A percentile compares a stretch with the other conserved stretches of the same genome.
Evolutionary conservation across 2,329 filamentous ascomycete species (phyloP).

Genomic region (Colletotrichum endophyticum): DNA sequence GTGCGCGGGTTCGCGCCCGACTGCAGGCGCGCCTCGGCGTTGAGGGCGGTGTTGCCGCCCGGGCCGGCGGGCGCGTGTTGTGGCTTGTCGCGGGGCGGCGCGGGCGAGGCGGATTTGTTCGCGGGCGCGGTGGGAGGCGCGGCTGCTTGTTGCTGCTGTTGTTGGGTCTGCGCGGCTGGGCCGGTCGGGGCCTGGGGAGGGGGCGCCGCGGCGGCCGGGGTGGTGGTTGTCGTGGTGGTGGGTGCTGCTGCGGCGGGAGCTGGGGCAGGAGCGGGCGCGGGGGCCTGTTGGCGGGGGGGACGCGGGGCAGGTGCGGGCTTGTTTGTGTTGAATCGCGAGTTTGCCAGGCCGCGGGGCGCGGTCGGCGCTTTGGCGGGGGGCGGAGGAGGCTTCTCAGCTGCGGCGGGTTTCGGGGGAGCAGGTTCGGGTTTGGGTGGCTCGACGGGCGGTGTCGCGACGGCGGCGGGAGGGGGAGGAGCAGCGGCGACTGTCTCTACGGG

Average conservation of each 20-base stretch:
- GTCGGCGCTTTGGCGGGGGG: not conserved
- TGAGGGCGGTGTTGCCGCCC: slow-evolving; percentile 34
- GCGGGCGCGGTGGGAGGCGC: not conserved
- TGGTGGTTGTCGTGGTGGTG: not conserved
- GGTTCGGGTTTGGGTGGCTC: not conserved
- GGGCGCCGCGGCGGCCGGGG: not conserved
- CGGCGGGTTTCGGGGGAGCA: not conserved
- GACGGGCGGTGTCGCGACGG: slow-evolving; percentile 1
- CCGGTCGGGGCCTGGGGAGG: slow-evolving; percentile 1
- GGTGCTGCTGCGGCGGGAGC: not conserved
- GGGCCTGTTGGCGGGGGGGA: not conserved
- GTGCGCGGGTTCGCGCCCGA: slow-evolving; percentile 64
- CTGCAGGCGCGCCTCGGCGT: slow-evolving; percentile 47
- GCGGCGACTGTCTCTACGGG: not conserved
- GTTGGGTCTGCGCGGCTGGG: not conserved
- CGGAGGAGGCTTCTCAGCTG: not conserved
- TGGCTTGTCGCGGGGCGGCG: slow-evolving; percentile 27
- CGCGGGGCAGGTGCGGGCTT: slow-evolving; percentile 18
- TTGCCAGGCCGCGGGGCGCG: slow-evolving; percentile 5
- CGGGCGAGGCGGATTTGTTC: not conserved
- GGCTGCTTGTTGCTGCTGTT: not conserved
- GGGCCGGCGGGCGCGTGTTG: slow-evolving; percentile 1
- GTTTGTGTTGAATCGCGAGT: slow-evolving; percentile 7
- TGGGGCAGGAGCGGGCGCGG: not conserved
- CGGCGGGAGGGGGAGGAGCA: not conserved